Evolutionary conservation across 2,329 filamentous ascomycete species (phyloP).

Genomic region (Alternaria sp.): DNA sequence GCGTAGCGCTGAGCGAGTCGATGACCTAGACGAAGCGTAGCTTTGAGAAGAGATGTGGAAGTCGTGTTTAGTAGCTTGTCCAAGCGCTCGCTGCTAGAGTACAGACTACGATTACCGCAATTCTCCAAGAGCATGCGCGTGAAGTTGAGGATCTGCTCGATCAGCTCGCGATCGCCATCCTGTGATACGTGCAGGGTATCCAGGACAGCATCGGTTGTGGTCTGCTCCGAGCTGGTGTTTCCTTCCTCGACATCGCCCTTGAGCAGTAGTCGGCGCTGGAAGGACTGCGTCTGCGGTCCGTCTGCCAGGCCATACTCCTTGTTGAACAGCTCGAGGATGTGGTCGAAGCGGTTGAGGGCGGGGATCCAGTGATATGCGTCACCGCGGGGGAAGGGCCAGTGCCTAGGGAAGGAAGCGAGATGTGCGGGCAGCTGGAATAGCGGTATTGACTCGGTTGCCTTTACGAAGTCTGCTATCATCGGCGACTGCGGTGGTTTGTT

Average conservation of each 20-base stretch:
- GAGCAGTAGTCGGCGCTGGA: constrained; percentile 71
- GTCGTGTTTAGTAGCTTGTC: constrained; percentile 90
- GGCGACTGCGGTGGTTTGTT: constrained; percentile 70
- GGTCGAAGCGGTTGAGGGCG: constrained; percentile 91
- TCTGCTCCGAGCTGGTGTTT: constrained; percentile 28
- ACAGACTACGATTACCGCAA: constrained; percentile 95
- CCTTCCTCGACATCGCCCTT: constrained; percentile 63
- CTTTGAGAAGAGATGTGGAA: constrained; percentile 78
- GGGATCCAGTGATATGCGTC: constrained; percentile 99
- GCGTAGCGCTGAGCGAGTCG: constrained; percentile 93
- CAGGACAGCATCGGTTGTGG: constrained; percentile 58
- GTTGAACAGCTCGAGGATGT: constrained; percentile 82
- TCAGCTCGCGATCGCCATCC: constrained; percentile 81
- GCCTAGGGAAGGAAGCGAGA: constrained; percentile 80
- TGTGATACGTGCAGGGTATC: constrained; percentile 68
- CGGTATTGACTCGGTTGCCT: constrained; percentile 71
- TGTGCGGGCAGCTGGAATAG: constrained; percentile 79
- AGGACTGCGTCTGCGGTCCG: constrained; percentile 81
- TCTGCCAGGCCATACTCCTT: constrained; percentile 79
- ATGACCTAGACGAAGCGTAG: constrained; percentile 80
- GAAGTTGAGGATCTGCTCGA: constrained; percentile 83
- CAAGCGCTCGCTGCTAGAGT: constrained; percentile 89
- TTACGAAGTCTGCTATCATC: constrained; percentile 83
- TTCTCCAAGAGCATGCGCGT: constrained; percentile 89
- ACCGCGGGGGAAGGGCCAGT: constrained; percentile 95